A percentile compares a stretch with the other conserved stretches of the same genome.
Evolutionary conservation across 2,329 filamentous ascomycete species (phyloP).

Genomic region (Fusarium heterosporum): DNA sequence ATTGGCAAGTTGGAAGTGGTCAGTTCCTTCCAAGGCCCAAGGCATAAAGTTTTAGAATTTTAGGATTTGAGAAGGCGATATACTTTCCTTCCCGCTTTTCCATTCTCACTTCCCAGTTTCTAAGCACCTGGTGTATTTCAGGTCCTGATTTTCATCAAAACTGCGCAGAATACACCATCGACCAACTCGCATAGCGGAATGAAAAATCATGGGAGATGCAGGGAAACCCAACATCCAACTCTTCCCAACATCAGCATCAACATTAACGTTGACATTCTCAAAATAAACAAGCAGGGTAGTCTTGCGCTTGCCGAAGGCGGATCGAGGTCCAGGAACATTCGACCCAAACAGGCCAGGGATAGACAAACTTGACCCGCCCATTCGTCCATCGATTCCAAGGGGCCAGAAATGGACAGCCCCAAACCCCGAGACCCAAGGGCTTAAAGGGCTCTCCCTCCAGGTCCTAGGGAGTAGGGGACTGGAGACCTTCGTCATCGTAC

Average conservation of each 20-base stretch:
- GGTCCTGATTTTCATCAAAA: background rate
- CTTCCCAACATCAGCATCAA: too few species aligned
- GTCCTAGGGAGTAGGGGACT: background rate
- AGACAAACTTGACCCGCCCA: constrained; percentile 31
- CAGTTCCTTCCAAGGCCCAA: background rate
- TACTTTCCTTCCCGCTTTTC: background rate
- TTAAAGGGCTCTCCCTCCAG: constrained; percentile 20
- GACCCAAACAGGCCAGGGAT: constrained; percentile 41
- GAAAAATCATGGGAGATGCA: background rate
- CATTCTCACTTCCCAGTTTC: background rate
- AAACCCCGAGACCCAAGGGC: constrained; percentile 8
- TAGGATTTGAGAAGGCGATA: background rate
- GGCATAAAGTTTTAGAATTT: background rate
- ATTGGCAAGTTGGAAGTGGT: background rate
- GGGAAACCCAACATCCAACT: background rate
- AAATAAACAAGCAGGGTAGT: constrained; percentile 30
- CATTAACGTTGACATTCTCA: background rate
- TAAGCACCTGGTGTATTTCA: background rate
- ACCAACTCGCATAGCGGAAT: background rate
- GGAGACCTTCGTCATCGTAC: constrained; percentile 36
- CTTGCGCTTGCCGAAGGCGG: constrained; percentile 34
- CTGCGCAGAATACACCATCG: background rate
- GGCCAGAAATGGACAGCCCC: constrained; percentile 9
- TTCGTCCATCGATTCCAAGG: constrained; percentile 38
- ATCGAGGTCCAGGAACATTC: constrained; percentile 40